A percentile compares a stretch with the other conserved stretches of the same genome.
Conservation (phyloP, 2,329 filamentous ascomycete species). For the Corynespora cassiicola region DNA sequence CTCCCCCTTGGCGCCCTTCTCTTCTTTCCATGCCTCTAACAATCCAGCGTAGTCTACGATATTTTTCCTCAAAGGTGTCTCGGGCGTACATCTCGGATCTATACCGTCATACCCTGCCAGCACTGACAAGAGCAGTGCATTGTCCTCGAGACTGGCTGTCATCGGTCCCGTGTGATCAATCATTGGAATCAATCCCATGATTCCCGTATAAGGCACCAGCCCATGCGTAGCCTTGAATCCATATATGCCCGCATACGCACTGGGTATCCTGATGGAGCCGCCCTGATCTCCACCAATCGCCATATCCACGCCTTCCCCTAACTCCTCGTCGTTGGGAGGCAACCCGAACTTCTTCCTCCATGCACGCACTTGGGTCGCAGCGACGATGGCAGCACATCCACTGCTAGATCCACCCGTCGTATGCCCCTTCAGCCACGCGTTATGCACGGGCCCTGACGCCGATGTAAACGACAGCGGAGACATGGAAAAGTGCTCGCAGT, state of each 20-base stretch:
- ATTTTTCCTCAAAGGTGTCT: slow-evolving; percentile 43
- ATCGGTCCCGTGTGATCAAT: slow-evolving; percentile 57
- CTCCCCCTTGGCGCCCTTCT: slow-evolving; percentile 28
- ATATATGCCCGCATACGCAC: slow-evolving; percentile 36
- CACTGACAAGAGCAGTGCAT: slow-evolving; percentile 46
- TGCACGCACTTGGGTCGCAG: slow-evolving; percentile 31
- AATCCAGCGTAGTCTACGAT: slow-evolving; percentile 44
- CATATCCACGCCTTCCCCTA: slow-evolving; percentile 43
- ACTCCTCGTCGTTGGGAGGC: slow-evolving; percentile 13
- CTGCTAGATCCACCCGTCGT: slow-evolving; percentile 44
- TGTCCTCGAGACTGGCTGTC: slow-evolving; percentile 48
- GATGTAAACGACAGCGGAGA: slow-evolving; percentile 52
- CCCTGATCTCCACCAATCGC: slow-evolving; percentile 46
- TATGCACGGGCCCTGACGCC: slow-evolving; percentile 54
- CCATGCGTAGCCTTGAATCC: slow-evolving; percentile 55
- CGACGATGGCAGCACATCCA: slow-evolving; percentile 42
- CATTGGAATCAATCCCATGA: slow-evolving; percentile 47
- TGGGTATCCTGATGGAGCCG: slow-evolving; percentile 41
- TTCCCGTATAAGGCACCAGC: slow-evolving; percentile 54
- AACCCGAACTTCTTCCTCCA: slow-evolving; percentile 27
- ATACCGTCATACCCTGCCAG: slow-evolving; percentile 55
- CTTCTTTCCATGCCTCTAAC: slow-evolving; percentile 30
- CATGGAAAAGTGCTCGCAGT: slow-evolving; percentile 57
- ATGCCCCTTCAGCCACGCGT: slow-evolving; percentile 42
- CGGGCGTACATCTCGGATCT: slow-evolving; percentile 51